A percentile compares a stretch with the other conserved stretches of the same genome.
Conservation (phyloP, 2,329 filamentous ascomycete genomes). For the Diplocarpon mali region DNA sequence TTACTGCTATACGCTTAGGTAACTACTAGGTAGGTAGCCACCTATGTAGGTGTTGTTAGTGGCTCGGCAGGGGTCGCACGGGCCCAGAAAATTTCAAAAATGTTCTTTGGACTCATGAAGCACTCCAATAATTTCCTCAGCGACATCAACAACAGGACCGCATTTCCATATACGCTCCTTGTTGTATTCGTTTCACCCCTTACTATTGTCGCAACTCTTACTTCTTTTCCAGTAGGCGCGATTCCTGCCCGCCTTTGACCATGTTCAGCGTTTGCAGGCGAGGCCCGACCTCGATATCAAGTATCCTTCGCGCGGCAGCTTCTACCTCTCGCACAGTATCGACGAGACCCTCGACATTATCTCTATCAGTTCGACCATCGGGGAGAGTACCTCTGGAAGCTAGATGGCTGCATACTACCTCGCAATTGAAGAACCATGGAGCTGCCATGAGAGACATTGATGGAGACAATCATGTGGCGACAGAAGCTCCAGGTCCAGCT, state of each 20-base stretch:
- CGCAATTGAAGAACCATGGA: constrained; percentile 14
- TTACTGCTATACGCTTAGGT: too few relatives aligned
- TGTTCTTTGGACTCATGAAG: background rate
- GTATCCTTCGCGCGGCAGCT: constrained; percentile 18
- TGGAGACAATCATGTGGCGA: background rate
- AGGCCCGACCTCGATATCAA: constrained; percentile 26
- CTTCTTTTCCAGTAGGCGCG: constrained; percentile 6
- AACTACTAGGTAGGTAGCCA: too few relatives aligned
- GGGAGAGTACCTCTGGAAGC: constrained; percentile 13
- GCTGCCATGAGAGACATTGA: constrained; percentile 3
- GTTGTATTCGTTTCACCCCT: constrained; percentile 7
- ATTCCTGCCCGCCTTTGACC: constrained; percentile 5
- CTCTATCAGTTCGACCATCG: constrained; percentile 12
- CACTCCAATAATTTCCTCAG: background rate
- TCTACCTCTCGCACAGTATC: constrained; percentile 19
- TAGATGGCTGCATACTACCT: constrained; percentile 23
- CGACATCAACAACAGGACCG: constrained; percentile 1
- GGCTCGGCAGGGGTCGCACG: background rate
- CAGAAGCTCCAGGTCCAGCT: background rate
- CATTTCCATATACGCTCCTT: constrained; percentile 10
- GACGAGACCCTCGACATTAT: constrained; percentile 19
- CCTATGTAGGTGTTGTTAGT: too few relatives aligned
- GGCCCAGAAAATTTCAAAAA: constrained; percentile 5
- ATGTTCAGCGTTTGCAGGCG: constrained; percentile 27
- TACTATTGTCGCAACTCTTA: constrained; percentile 9